Evolutionary conservation across 371 early-diverging fungal genomes (phyloP), one percentile per base, ranked within the genome.

Genomic region (Rhizomucor miehei): DNA sequence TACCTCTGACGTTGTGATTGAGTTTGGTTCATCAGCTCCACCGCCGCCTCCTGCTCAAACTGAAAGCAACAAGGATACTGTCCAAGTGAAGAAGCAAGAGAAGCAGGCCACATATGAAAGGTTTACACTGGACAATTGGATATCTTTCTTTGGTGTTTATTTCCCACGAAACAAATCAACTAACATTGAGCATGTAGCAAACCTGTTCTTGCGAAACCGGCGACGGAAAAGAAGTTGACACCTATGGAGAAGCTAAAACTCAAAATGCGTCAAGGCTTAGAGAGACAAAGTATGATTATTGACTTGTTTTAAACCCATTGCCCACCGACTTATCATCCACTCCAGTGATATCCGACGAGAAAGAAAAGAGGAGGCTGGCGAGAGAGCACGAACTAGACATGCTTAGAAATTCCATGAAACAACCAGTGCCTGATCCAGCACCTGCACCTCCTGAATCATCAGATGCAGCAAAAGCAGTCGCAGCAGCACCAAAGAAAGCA

Each of bases 231-330:
- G 48, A 74, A 74, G 40, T 45, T 78, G 40, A 74, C 73, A n/a
- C 78, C 78, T 1, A 74, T 78, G 78, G 78, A 78, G 35, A 75
- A 73, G 54, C 56, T 78, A 9, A 70, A 71, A 38, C 39, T 75
- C 29, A 78, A 69, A 43, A 75, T 78, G 78, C 62, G 75, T 44
- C 67, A 62, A 47, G 75, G 75, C n/a, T 49, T 78, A 34, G 71
- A 72, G 52, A 73, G 71, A 51, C 69, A 67, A 58, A 78, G 75
- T 78, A 63, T 63, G 63, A 38, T 12, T 17, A 5, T 43, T 23
- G 21, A 51, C 14, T 11, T 16, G 11, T 6, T 29, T 5, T 29
- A 5, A 29, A 5, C 29, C 8, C 5, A 29, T 8, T 8, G 29
- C 8, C 29, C 3, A 29, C 29, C 25, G 52, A 21, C 20, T 38